A percentile compares a stretch with the other conserved stretches of the same genome.
These are phyloP conservation scores for Aspergillus panamensis DNA, from an alignment of 495 filamentous ascomycete genomes.

Conservation along the genomic window DNA sequence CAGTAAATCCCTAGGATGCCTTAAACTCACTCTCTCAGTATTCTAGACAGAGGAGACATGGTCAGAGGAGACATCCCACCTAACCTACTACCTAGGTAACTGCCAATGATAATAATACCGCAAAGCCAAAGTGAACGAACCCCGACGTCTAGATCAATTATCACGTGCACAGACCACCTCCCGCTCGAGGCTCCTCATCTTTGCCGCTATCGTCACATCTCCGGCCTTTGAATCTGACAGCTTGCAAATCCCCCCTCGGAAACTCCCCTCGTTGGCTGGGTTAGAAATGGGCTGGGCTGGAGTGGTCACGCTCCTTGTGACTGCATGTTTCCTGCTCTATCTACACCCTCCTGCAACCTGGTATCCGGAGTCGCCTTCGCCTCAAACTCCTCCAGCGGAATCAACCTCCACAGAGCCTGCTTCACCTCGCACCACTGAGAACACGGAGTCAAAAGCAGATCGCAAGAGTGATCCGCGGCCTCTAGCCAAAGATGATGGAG, in stretches of 20 bases:
- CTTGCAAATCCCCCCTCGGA: not conserved
- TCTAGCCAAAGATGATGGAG: slow-evolving; percentile 12
- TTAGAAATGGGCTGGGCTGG: slow-evolving; percentile 40
- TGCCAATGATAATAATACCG: too few species aligned
- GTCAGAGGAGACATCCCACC: not conserved
- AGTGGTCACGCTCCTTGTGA: slow-evolving; percentile 31
- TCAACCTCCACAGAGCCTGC: slow-evolving; percentile 19
- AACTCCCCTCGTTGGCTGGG: not conserved
- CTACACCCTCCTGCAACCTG: slow-evolving; percentile 30
- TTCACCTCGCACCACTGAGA: slow-evolving; percentile 14
- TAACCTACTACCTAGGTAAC: too few species aligned
- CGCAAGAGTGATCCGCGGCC: not conserved
- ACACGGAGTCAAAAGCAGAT: not conserved
- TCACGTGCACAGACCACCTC: slow-evolving; percentile 9
- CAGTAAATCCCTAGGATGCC: not conserved
- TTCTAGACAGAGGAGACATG: not conserved
- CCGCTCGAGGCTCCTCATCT: not conserved
- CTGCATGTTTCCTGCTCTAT: slow-evolving; percentile 34
- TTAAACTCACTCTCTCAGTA: not conserved
- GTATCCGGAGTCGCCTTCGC: slow-evolving; percentile 18
- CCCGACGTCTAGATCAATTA: not conserved
- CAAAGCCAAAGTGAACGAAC: too few species aligned
- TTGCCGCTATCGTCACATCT: slow-evolving; percentile 1
- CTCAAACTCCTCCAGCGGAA: slow-evolving; percentile 25
- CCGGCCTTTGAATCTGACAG: not conserved